Evolutionary conservation across 805 yeast genomes (phyloP).

Genomic region (Dipodascus geniculatus): DNA sequence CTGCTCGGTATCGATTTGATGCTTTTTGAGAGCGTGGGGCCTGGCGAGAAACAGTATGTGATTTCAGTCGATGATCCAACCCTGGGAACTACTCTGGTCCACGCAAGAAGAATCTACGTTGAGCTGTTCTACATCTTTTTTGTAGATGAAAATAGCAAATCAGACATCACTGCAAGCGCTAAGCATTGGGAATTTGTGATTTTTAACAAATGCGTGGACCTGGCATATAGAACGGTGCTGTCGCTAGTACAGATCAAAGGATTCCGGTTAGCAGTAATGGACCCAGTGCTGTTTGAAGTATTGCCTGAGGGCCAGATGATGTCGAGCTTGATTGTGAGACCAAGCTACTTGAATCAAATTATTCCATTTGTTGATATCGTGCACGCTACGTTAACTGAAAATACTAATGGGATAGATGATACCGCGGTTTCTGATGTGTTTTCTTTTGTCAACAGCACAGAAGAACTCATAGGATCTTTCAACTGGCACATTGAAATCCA

Average conservation of each 20-base stretch:
- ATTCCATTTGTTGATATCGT: not conserved
- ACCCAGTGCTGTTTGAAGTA: not conserved
- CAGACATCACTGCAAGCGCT: not conserved
- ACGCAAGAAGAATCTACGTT: not conserved
- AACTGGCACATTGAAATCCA: slow-evolving; percentile 1
- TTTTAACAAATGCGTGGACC: not conserved
- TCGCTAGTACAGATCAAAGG: not conserved
- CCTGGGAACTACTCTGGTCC: not conserved
- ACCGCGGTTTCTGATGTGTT: not conserved
- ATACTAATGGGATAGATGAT: not conserved
- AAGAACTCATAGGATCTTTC: not conserved
- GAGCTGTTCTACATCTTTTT: not conserved
- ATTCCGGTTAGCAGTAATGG: not conserved
- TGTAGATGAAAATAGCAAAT: not conserved
- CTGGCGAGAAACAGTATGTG: not conserved
- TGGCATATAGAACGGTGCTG: not conserved
- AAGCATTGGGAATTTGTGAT: not conserved
- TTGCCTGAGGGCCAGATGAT: not conserved
- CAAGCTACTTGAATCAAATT: not conserved
- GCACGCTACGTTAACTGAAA: not conserved
- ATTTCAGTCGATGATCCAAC: not conserved
- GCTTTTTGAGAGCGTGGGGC: not conserved
- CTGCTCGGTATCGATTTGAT: not conserved
- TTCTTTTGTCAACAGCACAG: not conserved
- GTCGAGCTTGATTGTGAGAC: not conserved